phyloP scores from a whole-genome alignment of 2,329 filamentous ascomycete genomes.

The Sporothrix globosa region DNA sequence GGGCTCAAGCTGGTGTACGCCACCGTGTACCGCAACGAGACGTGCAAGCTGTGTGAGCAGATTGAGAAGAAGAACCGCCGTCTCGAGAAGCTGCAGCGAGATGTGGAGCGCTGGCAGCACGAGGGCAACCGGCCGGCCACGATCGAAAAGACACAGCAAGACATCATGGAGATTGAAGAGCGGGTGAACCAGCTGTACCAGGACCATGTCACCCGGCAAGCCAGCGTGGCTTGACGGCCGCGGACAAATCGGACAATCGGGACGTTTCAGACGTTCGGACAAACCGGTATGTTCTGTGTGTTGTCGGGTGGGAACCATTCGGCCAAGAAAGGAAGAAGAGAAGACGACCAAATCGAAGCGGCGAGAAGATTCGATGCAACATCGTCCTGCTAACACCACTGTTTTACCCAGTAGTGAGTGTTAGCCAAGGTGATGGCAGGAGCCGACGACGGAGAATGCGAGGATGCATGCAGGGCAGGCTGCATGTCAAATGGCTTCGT shows the following conservation, averaged over 20 bases:
- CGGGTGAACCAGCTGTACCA: constrained; percentile 59
- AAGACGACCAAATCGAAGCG: neutral
- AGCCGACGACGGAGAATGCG: neutral
- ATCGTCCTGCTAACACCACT: constrained; percentile 18
- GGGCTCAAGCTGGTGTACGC: constrained; percentile 87
- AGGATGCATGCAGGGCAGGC: neutral
- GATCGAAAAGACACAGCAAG: constrained; percentile 70
- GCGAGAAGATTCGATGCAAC: constrained; percentile 4
- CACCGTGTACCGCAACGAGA: constrained; percentile 64
- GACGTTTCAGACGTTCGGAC: neutral
- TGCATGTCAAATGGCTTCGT: constrained; percentile 9
- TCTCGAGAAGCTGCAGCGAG: constrained; percentile 71
- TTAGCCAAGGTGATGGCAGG: constrained; percentile 7
- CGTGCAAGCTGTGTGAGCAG: constrained; percentile 86
- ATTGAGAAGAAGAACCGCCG: constrained; percentile 82
- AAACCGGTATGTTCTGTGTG: constrained; percentile 17
- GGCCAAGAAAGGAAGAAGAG: neutral
- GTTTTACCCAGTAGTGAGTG: neutral
- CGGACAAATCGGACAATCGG: neutral
- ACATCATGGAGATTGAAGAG: constrained; percentile 66
- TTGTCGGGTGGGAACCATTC: neutral
- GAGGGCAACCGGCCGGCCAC: constrained; percentile 75
- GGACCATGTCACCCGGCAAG: constrained; percentile 47
- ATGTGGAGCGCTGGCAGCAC: constrained; percentile 74
- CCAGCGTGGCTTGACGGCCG: constrained; percentile 45